Conservation (phyloP, 257 asterid genomes). For the Jacaranda copaia region DNA sequence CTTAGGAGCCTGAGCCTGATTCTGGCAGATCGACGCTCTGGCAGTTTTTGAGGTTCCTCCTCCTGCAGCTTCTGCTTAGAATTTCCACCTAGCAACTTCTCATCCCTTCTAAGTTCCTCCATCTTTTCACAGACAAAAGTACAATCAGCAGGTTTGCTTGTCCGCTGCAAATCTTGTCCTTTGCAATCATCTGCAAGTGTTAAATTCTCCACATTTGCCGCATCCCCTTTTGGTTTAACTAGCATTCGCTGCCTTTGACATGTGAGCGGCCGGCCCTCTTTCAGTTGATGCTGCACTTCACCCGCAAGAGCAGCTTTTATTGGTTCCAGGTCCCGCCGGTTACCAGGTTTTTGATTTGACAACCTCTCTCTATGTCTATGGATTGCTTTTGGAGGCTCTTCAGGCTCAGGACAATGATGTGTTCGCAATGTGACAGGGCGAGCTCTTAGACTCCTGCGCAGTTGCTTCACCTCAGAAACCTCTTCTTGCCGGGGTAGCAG, state of each 20-base stretch:
- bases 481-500: background rate
- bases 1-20: background rate
- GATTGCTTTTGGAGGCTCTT: background rate
- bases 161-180: background rate
- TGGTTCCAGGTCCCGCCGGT: too few relatives aligned
- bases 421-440: background rate
- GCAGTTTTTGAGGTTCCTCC: slow-evolving; percentile 24
- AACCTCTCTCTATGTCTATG: background rate
- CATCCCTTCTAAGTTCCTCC: slow-evolving; percentile 17
- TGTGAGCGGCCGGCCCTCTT: background rate
- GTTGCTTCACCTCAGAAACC: slow-evolving; percentile 22
- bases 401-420: background rate
- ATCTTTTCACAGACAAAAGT: background rate
- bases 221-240: slow-evolving; percentile 25
- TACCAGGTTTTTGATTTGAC: background rate
- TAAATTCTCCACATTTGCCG: background rate
- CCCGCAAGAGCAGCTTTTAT: background rate
- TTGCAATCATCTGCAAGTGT: slow-evolving; percentile 1
- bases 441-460: slow-evolving; percentile 21
- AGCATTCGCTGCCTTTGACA: slow-evolving; percentile 3
- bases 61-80: slow-evolving; percentile 22
- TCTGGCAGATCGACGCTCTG: slow-evolving; percentile 18
- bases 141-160: background rate
- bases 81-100: background rate
- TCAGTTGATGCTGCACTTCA: slow-evolving; percentile 29